Conservation (phyloP, 2,329 filamentous ascomycete genomes). For the Trichophyton benhamiae region DNA sequence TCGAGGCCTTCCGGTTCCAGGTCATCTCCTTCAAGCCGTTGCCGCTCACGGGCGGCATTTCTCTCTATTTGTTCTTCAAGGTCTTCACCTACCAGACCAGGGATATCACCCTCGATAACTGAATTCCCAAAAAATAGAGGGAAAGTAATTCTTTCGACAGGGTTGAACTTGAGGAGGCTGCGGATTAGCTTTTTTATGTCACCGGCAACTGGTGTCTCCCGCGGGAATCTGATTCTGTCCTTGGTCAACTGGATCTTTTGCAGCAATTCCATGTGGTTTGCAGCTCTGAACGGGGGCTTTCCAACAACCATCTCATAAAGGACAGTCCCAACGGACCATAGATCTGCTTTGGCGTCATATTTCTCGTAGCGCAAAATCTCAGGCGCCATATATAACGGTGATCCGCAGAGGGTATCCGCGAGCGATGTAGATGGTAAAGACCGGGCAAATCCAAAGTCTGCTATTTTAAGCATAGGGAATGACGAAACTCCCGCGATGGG, state of each 20-base stretch:
- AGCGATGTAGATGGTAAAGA: slow-evolving; percentile 81
- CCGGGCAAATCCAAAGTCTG: slow-evolving; percentile 96
- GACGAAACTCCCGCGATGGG: slow-evolving; percentile 70
- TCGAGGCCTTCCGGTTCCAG: neutral
- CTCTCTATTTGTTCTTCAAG: slow-evolving; percentile 14
- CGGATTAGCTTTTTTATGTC: slow-evolving; percentile 74
- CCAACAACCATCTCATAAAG: slow-evolving; percentile 91
- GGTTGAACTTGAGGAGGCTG: slow-evolving; percentile 68
- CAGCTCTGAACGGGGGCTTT: slow-evolving; percentile 77
- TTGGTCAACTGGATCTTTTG: slow-evolving; percentile 82
- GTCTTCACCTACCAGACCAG: slow-evolving; percentile 69
- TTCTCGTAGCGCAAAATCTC: slow-evolving; percentile 95
- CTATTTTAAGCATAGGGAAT: slow-evolving; percentile 90
- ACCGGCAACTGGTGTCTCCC: slow-evolving; percentile 56
- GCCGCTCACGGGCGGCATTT: slow-evolving; percentile 6
- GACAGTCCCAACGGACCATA: slow-evolving; percentile 96
- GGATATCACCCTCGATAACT: slow-evolving; percentile 63
- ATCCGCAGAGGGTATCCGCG: slow-evolving; percentile 91
- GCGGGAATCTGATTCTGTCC: slow-evolving; percentile 72
- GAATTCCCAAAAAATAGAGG: slow-evolving; percentile 69
- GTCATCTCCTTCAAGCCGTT: slow-evolving; percentile 6
- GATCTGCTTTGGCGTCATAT: slow-evolving; percentile 90
- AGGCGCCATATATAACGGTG: slow-evolving; percentile 95
- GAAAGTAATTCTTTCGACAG: slow-evolving; percentile 74
- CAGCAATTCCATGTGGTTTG: slow-evolving; percentile 87